Evolutionary conservation across 2,329 filamentous ascomycete species (phyloP).

Genomic region (Knufia fluminis): DNA sequence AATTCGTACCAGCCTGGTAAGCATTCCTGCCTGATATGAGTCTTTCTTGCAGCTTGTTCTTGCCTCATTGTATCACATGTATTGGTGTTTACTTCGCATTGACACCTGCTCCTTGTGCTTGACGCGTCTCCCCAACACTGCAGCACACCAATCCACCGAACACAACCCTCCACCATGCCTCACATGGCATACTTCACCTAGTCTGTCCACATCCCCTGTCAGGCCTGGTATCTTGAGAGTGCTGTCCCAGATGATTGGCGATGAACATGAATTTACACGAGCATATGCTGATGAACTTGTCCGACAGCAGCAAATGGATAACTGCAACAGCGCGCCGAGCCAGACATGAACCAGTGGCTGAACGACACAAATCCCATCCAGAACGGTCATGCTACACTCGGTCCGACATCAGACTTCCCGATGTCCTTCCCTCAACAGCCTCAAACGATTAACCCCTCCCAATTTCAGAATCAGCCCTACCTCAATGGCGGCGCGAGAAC

Average conservation of each 20-base stretch:
- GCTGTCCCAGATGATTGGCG: constrained; percentile 1
- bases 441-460: constrained; percentile 41
- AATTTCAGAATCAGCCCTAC: constrained; percentile 51
- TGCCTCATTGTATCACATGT: constrained; percentile 2
- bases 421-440: constrained; percentile 40
- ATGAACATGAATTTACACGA: constrained; percentile 12
- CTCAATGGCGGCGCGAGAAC: constrained; percentile 79
- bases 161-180: constrained; percentile 7
- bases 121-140: constrained; percentile 10
- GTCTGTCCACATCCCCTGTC: constrained; percentile 1
- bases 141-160: constrained; percentile 8
- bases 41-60: constrained; percentile 11
- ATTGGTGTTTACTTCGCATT: neutral
- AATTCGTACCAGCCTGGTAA: constrained; percentile 21
- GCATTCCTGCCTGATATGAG: constrained; percentile 14
- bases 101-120: neutral
- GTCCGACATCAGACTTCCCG: constrained; percentile 38
- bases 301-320: constrained; percentile 35
- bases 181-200: constrained; percentile 5
- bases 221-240: neutral
- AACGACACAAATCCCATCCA: constrained; percentile 39
- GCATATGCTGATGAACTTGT: constrained; percentile 26
- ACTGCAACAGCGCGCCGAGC: constrained; percentile 32
- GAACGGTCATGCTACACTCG: constrained; percentile 42
- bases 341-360: constrained; percentile 46